phyloP scores from a whole-genome alignment of 2,329 filamentous ascomycete genomes.

The Ustulina deusta region DNA sequence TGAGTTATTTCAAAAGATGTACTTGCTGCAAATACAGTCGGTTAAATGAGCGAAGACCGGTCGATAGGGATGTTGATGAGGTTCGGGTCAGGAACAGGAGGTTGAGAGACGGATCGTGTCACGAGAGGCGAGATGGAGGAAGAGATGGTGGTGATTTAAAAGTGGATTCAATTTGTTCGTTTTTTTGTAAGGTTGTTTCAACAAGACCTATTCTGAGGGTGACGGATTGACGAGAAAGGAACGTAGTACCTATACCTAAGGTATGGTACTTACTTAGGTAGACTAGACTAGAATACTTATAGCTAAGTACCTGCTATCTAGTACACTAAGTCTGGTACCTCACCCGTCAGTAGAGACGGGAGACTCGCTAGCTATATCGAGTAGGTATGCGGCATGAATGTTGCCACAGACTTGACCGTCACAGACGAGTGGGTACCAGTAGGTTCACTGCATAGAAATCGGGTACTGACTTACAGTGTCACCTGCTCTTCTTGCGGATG shows the following conservation, averaged over 20 bases:
- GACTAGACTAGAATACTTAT: too few relatives aligned
- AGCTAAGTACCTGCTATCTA: too few relatives aligned
- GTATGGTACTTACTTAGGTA: too few relatives aligned
- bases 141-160: constrained; percentile 17
- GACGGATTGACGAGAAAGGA: too few relatives aligned
- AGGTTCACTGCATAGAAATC: not conserved
- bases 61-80: constrained; percentile 18
- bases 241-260: not conserved
- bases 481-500: constrained; percentile 5
- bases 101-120: too few relatives aligned
- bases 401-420: not conserved
- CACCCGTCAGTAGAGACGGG: too few relatives aligned
- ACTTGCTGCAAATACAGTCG: constrained; percentile 14
- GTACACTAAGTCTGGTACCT: too few relatives aligned
- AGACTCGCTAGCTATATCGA: not conserved
- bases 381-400: constrained; percentile 5
- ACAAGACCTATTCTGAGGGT: not conserved
- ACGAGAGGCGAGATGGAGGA: too few relatives aligned
- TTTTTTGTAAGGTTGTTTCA: too few relatives aligned
- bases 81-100: constrained; percentile 6
- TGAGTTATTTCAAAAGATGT: constrained; percentile 18
- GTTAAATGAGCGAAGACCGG: constrained; percentile 18
- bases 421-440: not conserved
- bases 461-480: not conserved
- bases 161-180: constrained; percentile 7